Conservation (phyloP, 1,284 basidiomycete species). For the Cryptococcus sp. region DNA sequence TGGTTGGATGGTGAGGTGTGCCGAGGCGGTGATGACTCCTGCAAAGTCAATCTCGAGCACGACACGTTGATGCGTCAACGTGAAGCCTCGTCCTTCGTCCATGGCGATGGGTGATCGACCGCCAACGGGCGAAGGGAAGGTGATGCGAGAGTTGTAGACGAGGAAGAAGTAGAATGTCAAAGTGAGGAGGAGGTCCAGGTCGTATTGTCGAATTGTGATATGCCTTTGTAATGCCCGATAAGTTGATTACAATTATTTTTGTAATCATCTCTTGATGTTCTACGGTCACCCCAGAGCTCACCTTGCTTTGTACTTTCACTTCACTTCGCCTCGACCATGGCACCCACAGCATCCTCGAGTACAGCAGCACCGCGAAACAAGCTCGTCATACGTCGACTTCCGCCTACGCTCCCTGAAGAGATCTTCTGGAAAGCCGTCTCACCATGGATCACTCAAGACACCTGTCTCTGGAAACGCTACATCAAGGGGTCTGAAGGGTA, state of each 20-base stretch:
- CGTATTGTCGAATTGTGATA: too few species aligned
- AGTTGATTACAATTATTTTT: too few species aligned
- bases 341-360: neutral
- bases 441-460: conserved; percentile 73
- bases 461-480: conserved; percentile 61
- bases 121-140: neutral
- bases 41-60: conserved; percentile 41
- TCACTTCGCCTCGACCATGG: neutral
- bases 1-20: conserved; percentile 42
- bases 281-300: neutral
- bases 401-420: conserved; percentile 84
- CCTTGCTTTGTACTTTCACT: neutral
- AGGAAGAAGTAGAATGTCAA: neutral
- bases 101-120: too few species aligned
- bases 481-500: conserved; percentile 68
- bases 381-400: conserved; percentile 79
- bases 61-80: conserved; percentile 37
- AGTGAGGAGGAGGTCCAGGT: too few species aligned
- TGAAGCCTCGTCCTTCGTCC: conserved; percentile 11
- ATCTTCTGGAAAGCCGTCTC: conserved; percentile 89
- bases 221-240: too few species aligned
- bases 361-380: conserved; percentile 59
- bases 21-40: conserved; percentile 26
- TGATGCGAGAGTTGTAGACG: neutral
- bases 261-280: neutral